phyloP scores from a whole-genome alignment of 768 basidiomycete species.

The Rhizopogon sp. region DNA sequence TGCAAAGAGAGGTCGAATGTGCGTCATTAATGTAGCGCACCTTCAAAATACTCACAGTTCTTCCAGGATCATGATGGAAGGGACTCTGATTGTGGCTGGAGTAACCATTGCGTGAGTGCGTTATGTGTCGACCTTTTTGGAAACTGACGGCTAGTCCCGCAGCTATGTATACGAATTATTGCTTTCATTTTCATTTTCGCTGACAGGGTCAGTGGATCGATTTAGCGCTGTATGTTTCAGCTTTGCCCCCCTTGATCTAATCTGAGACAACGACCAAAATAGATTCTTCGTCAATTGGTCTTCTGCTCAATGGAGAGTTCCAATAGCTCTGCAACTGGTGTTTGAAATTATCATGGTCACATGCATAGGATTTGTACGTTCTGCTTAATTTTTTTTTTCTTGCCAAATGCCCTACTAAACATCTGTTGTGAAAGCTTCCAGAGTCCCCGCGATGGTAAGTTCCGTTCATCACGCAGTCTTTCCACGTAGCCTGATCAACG shows the following conservation, averaged over 20 bases:
- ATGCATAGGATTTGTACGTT: constrained; percentile 28
- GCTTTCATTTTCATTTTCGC: neutral
- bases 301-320: constrained; percentile 38
- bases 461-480: neutral
- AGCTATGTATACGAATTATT: neutral
- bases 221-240: constrained; percentile 30
- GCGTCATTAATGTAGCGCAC: neutral
- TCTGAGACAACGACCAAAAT: neutral
- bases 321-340: constrained; percentile 36
- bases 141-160: neutral
- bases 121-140: no score
- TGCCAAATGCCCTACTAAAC: neutral
- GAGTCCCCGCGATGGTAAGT: constrained; percentile 30
- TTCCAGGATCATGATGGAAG: constrained; percentile 5
- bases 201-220: constrained; percentile 30
- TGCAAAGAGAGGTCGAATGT: constrained; percentile 34
- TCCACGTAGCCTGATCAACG: neutral
- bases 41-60: neutral
- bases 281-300: constrained; percentile 30
- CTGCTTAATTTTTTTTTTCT: neutral
- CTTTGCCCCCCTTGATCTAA: neutral
- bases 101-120: constrained; percentile 34
- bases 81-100: constrained; percentile 18
- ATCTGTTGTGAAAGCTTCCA: constrained; percentile 20
- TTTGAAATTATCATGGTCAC: constrained; percentile 33